phyloP scores from a whole-genome alignment of 2,329 filamentous ascomycete species.

The Colletotrichum liriopes region DNA sequence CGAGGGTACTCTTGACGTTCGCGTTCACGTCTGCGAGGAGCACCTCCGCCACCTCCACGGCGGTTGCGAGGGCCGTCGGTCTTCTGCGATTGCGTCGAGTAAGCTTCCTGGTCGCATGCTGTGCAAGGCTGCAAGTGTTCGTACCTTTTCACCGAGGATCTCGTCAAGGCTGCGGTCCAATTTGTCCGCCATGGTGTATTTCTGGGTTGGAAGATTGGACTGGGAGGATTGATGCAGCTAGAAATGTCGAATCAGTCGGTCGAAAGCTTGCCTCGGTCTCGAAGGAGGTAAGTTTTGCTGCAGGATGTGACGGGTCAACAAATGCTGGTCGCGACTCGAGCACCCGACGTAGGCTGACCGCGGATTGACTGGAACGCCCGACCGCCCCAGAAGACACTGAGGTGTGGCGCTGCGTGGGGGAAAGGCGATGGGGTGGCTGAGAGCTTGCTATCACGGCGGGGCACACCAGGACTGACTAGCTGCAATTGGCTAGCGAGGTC shows the following conservation, averaged over 20 bases:
- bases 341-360: conserved; percentile 9
- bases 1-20: conserved; percentile 72
- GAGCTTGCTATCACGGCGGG: neutral
- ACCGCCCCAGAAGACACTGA: neutral
- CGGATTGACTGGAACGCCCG: conserved; percentile 22
- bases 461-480: neutral
- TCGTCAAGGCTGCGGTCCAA: conserved; percentile 72
- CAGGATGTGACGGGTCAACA: conserved; percentile 32
- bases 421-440: conserved; percentile 2
- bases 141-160: conserved; percentile 68
- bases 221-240: neutral
- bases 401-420: conserved; percentile 8
- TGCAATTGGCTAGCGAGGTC: conserved; percentile 1
- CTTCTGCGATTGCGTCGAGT: conserved; percentile 36
- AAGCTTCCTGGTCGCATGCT: conserved; percentile 18
- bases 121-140: conserved; percentile 49
- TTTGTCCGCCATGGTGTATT: conserved; percentile 54
- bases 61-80: conserved; percentile 55
- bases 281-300: conserved; percentile 16
- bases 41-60: conserved; percentile 49
- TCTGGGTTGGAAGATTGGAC: neutral
- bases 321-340: conserved; percentile 9
- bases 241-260: neutral
- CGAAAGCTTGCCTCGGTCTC: neutral
- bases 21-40: conserved; percentile 47